Evolutionary conservation across 371 early-diverging fungal species (phyloP).

Genomic region (Apophysomyces trapeziformis): DNA sequence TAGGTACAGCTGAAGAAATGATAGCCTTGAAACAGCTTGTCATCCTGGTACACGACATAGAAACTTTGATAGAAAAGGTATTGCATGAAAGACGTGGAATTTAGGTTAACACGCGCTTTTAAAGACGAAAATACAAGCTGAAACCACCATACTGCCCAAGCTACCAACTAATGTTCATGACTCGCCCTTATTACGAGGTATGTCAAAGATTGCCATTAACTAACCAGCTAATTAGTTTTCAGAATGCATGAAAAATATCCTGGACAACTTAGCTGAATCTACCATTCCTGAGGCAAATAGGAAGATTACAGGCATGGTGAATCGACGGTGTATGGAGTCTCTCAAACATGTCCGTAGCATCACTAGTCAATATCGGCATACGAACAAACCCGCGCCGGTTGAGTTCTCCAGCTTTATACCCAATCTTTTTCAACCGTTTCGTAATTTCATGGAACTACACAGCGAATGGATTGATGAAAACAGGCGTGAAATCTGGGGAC

Average conservation of each 20-base stretch:
- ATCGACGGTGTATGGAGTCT: slow-evolving; percentile 57
- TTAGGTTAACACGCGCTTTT: slow-evolving; percentile 3
- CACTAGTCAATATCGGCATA: slow-evolving; percentile 56
- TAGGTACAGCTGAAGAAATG: slow-evolving; percentile 6
- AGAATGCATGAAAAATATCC: slow-evolving; percentile 39
- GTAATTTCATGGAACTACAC: slow-evolving; percentile 43
- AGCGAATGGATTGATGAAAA: slow-evolving; percentile 23
- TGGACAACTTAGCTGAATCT: slow-evolving; percentile 25
- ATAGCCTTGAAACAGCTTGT: slow-evolving; percentile 15
- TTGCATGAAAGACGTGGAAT: not conserved
- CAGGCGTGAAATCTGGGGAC: slow-evolving; percentile 32
- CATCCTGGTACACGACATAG: slow-evolving; percentile 28
- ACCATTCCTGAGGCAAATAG: slow-evolving; percentile 48
- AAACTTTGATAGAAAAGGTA: slow-evolving; percentile 25
- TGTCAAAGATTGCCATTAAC: not conserved
- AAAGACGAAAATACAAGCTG: slow-evolving; percentile 16
- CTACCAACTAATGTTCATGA: slow-evolving; percentile 44
- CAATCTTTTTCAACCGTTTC: slow-evolving; percentile 59
- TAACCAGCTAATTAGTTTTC: not conserved
- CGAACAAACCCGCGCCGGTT: slow-evolving; percentile 58
- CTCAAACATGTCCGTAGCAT: slow-evolving; percentile 52
- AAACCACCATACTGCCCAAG: slow-evolving; percentile 35
- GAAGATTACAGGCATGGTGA: slow-evolving; percentile 52
- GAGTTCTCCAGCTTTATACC: slow-evolving; percentile 69
- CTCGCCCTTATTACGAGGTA: slow-evolving; percentile 36